A percentile compares a stretch with the other conserved stretches of the same genome.
phyloP scores from a whole-genome alignment of 306 rosid genomes.

The Castanospermum australe region DNA sequence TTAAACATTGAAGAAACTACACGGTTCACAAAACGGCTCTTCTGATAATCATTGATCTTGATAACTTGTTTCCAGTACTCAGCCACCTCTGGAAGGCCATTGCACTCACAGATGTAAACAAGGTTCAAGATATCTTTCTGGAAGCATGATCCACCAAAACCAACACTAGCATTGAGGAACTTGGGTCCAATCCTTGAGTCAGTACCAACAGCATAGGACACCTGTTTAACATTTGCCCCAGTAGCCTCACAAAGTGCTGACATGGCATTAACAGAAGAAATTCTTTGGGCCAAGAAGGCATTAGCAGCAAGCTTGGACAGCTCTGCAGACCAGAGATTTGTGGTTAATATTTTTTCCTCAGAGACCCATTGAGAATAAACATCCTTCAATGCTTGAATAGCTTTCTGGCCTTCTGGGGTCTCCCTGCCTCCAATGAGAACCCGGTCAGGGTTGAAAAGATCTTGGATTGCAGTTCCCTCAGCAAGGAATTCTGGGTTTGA shows the following conservation, averaged over 20 bases:
- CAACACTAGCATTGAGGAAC: constrained; percentile 89
- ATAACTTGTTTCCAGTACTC: constrained; percentile 99
- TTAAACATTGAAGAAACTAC: constrained; percentile 91
- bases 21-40: constrained; percentile 88
- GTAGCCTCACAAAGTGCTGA: constrained; percentile 99
- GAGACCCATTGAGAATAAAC: constrained; percentile 94
- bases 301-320: constrained; percentile 95
- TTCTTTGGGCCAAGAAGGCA: constrained; percentile 95
- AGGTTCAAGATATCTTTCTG: constrained; percentile 92
- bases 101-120: constrained; percentile 91
- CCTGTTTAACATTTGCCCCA: constrained; percentile 78
- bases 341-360: constrained; percentile 72
- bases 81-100: constrained; percentile 96
- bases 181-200: constrained; percentile 92
- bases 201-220: constrained; percentile 83
- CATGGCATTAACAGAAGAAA: constrained; percentile 93
- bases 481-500: constrained; percentile 97
- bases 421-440: constrained; percentile 95
- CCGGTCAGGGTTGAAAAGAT: constrained; percentile 78
- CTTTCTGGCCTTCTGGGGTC: constrained; percentile 74
- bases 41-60: constrained; percentile 93
- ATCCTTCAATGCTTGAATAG: constrained; percentile 68
- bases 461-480: constrained; percentile 90
- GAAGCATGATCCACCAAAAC: constrained; percentile 98
- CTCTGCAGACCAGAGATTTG: constrained; percentile 96